phyloP scores from a whole-genome alignment of 768 basidiomycete genomes.

The Macrolepiota fuliginosa region DNA sequence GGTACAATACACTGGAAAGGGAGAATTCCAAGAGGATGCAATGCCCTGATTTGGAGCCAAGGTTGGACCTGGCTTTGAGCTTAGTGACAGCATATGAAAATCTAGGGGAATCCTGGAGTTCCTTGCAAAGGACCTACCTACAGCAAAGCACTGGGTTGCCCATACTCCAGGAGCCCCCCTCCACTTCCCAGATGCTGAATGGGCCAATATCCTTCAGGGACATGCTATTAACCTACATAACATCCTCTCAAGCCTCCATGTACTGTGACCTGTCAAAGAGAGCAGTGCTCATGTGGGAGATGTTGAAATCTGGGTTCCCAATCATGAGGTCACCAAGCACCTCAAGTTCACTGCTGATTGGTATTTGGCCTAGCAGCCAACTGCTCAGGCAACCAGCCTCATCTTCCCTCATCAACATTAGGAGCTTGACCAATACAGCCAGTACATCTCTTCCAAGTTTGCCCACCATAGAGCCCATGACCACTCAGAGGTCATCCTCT shows the following conservation, averaged over 20 bases:
- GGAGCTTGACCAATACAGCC: not conserved
- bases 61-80: not conserved
- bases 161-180: not conserved
- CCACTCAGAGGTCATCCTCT: not conserved
- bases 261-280: not conserved
- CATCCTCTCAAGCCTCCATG: not conserved
- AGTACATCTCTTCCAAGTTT: not conserved
- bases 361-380: not conserved
- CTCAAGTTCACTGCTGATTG: not conserved
- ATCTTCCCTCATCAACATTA: not conserved
- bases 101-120: not conserved
- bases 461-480: not conserved
- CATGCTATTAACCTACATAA: not conserved
- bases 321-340: not conserved
- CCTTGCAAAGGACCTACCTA: not conserved
- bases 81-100: not conserved
- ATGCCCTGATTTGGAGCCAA: not conserved
- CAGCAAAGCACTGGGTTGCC: not conserved
- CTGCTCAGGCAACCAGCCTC: not conserved
- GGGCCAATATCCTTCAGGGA: not conserved
- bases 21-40: no score
- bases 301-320: not conserved
- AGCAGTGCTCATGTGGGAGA: not conserved
- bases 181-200: not conserved
- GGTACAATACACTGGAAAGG: no score